Base-by-base conservation (phyloP, 192 early-diverging fungal genomes). In the Entomortierella lignicola region DNA sequence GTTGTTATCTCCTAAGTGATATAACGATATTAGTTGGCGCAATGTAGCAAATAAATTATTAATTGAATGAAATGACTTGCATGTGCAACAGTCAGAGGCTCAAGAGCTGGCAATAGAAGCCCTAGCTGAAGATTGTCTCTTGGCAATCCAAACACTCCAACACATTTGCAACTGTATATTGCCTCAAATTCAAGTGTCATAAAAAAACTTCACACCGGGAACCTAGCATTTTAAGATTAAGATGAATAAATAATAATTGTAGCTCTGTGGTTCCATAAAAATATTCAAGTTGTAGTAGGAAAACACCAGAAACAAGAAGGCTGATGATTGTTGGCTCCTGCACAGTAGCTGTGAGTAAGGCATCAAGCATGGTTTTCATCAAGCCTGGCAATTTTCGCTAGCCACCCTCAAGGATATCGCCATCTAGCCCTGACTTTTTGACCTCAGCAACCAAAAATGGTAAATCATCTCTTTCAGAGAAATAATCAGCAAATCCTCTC, bases 121-220 rank as follows among this genome's bases (percentile, higher is more conserved):
- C 30, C 61, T 13, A 63, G 30, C n/a, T 63, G 48, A 18, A 52
- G 61, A 18, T 63, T 63, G 31, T 63, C 34, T 52, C 20, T 50
- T 32, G 61, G 61, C 20, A 63, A 29, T 27, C 20, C 48, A 63
- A 63, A 63, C 30, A 32, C 44, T 32, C 47, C 50, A 8, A 63
- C 47, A 20, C 7, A 6, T 23, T 51, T 63, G n/a, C 18, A 30
- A 2, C 30, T 52, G 27, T 63, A 63, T 4, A 63, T 27, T n/a
- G 47, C 48, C n/a, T 63, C 61, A 20, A 21, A n/a, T 50, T 52
- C 61, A 31, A 52, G 12, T 2, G 12, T 52, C 30, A 51, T 30
- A 32, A 32, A 34, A 50, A 37, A 13, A 42, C 13, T 42, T 42
- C 39, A 42, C 39, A 42, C 39, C 13, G 39, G 39, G 39, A 42